Conservation (phyloP, 352 stramenopile genomes). For the Pythium plurisporium region DNA sequence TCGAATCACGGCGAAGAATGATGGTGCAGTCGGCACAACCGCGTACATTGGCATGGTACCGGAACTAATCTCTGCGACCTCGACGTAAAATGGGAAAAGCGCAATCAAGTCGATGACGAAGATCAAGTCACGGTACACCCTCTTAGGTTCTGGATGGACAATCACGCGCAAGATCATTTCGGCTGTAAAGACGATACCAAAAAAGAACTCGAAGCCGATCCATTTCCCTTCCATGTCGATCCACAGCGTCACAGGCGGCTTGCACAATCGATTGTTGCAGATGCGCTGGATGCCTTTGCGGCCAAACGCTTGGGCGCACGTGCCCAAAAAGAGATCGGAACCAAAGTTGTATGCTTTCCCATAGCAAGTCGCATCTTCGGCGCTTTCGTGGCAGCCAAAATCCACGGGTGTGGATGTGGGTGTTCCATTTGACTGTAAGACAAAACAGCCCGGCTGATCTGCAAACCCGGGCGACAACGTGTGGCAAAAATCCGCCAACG, state of each 20-base stretch:
- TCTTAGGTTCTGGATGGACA: constrained; percentile 44
- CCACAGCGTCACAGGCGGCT: constrained; percentile 28
- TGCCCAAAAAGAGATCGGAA: constrained; percentile 29
- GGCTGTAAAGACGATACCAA: constrained; percentile 53
- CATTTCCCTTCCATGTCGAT: constrained; percentile 66
- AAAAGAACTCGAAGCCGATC: constrained; percentile 73
- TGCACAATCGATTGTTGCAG: constrained; percentile 41
- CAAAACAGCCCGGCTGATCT: constrained; percentile 40
- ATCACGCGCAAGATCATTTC: constrained; percentile 45
- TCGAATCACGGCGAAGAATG: constrained; percentile 59
- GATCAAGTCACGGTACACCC: constrained; percentile 47
- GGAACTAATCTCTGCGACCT: constrained; percentile 39
- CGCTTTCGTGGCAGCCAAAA: constrained; percentile 34
- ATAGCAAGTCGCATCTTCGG: constrained; percentile 33
- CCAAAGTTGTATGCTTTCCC: constrained; percentile 49
- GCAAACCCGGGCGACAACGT: constrained; percentile 10
- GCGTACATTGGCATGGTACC: constrained; percentile 47
- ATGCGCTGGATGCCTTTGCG: constrained; percentile 14
- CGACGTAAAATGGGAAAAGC: constrained; percentile 26
- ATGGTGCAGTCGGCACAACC: constrained; percentile 59
- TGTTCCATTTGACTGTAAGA: constrained; percentile 33
- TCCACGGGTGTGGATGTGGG: constrained; percentile 26
- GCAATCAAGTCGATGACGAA: constrained; percentile 50
- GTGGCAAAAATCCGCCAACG: constrained; percentile 36
- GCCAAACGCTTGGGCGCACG: constrained; percentile 35